These are phyloP conservation scores for Domatiomyces globalis DNA, from an alignment of 2,329 filamentous ascomycete genomes.

Conservation along the genomic window DNA sequence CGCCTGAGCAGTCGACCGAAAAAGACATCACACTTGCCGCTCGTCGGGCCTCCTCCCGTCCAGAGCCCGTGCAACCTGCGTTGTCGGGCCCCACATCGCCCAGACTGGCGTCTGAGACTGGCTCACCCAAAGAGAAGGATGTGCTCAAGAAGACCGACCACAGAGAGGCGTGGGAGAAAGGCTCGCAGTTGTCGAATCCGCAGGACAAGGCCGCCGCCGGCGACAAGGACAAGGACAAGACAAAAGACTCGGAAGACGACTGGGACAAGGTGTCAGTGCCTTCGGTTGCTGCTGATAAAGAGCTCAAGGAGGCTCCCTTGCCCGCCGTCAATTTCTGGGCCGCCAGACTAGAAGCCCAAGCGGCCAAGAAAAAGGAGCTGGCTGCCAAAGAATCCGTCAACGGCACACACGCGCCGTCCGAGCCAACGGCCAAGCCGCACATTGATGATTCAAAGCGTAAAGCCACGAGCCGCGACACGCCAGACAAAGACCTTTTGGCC, in stretches of 20 bases:
- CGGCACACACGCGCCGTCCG: constrained; percentile 10
- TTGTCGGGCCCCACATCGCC: neutral
- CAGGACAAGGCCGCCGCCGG: neutral
- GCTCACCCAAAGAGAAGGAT: neutral
- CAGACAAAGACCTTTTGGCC: neutral
- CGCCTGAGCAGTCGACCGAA: neutral
- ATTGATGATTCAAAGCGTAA: constrained; percentile 19
- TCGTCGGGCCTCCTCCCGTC: neutral
- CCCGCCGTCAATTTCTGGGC: constrained; percentile 82
- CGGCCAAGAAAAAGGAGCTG: constrained; percentile 35
- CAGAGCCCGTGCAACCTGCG: neutral
- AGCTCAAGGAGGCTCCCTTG: constrained; percentile 65
- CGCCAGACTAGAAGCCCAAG: constrained; percentile 55
- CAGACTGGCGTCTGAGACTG: neutral
- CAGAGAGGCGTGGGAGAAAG: constrained; percentile 20
- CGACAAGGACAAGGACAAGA: constrained; percentile 29
- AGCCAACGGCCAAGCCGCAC: constrained; percentile 23
- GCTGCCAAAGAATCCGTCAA: constrained; percentile 18
- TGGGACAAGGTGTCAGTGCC: constrained; percentile 47
- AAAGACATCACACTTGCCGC: neutral
- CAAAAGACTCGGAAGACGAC: constrained; percentile 38
- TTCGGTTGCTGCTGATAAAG: constrained; percentile 28
- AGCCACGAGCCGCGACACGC: neutral
- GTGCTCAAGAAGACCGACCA: neutral
- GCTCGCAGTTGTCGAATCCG: neutral